Base-by-base conservation (phyloP, 2,329 filamentous ascomycete genomes). In the Byssochlamys sp. region DNA sequence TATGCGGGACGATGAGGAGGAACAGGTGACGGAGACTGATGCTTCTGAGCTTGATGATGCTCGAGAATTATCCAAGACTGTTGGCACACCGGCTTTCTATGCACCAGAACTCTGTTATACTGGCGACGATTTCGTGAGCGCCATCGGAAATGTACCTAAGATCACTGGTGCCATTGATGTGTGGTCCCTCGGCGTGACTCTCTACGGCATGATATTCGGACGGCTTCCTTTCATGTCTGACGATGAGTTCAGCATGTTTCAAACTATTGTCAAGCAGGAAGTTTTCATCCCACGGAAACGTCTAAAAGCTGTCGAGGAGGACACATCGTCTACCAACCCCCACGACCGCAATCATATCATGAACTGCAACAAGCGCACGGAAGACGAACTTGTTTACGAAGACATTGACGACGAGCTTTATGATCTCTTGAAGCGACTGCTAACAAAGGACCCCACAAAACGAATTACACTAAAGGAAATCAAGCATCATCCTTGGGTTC, bases 71-170 rank as follows among this genome's bases (percentile, higher is more conserved):
- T 92, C 94, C 59, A 97, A 97, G 78, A 97, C 94, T 1, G 94
- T 97, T 4, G 94, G 94, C 55, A 99, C 94, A 0, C 94, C 94
- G 4, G 94, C 92, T 1, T 99, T 99, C 75, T 99, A 96, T 69
- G 94, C 94, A 1, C 94, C 94, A 3, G 94, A 99, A 72, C 81
- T 99, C 39, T 99, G 94, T 75, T 94, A 91, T 70, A 95, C 90
- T 1, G 91, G 94, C 61, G 74, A 85, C 26, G 86, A 84, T 60
- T 79, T 78, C 56, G 71, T 75, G 52, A 67, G 73, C 66, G 72
- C 74, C 65, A 84, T 81, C 67, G 88, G 82, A 66, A 68, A 66
- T 6, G 63, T 72, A 1, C 90, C 81, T 63, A 92, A 81, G 75
- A 86, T 99, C 48, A 96, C 91, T 3, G 90, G 90, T 65, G 90